Base-by-base conservation (phyloP, 495 filamentous ascomycete species). In the Hypomontagnella monticulosa region DNA sequence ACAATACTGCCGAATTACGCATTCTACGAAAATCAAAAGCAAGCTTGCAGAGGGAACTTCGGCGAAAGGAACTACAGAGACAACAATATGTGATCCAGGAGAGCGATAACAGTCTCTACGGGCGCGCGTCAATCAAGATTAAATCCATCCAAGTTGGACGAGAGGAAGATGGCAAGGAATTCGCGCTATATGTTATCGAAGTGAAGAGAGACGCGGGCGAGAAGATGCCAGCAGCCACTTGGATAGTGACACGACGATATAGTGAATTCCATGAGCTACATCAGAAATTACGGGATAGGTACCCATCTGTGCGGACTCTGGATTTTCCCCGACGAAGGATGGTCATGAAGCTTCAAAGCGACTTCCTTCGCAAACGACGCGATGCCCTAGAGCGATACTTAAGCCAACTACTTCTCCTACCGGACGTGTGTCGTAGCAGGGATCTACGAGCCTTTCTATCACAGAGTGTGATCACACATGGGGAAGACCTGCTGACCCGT, bases 71-170 rank as follows among this genome's bases (percentile, higher is more conserved):
- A 77, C 83, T 99, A 71, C 96, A 99, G 76, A 84, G 93, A 38
- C 93, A 97, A 76, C 96, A 98, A 74, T 99, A 98, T 69, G 92
- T 96, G 63, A 88, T 97, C 37, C 96, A 99, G 74, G 94, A 98
- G 74, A 97, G 93, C 72, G 96, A 98, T 70, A 99, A 98, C 76
- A 97, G 93, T 74, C 80, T 99, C 38, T 97, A 95, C 74, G 95
- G 95, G 12, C 89, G 95, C 10, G 93, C 95, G 3, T 90, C 86
- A 4, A 86, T 98, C 61, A 89, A 84, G 53, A 97, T 99, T 76
- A 93, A 91, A 73, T 90, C 90, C 1, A 93, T 96, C 60, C 92
- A 95, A 74, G 91, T 97, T 42, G 95, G 92, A 14, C 91, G 85
- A 60, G 93, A 97, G 60, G 91, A 94, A 32, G 93, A 97, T 61